Base-by-base conservation (phyloP, 2,329 filamentous ascomycete genomes). In the Aspergillus sp. region DNA sequence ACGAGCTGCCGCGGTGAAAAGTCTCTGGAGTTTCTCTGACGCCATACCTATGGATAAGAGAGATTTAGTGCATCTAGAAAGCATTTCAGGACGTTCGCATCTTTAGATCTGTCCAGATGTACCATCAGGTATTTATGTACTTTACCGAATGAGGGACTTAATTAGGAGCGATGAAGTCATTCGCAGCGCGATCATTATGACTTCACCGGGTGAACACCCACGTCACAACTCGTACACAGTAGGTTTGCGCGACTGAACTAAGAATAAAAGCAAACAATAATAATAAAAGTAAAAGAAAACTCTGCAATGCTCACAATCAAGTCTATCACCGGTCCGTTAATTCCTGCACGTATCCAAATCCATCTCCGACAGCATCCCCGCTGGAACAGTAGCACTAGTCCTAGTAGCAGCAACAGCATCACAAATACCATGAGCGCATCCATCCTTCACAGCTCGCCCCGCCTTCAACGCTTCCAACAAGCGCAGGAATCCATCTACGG, bases 401-500 rank as follows among this genome's bases (percentile, higher is more conserved):
- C 49, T 10, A 52, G 7, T 39, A 32, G 52, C 47, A n/a, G 6
- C 22, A 42, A 18, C 22, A 11, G 2, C 24, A 5, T 24, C 50
- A 20, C 24, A 24, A 52, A 6, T 10, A 58, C 36, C 22, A 60
- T 55, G 60, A 18, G 31, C 51, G 47, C 24, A 22, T 18, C 65
- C 42, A 63, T 61, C 24, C 61, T 57, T 2, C 5, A 16, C 52
- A 66, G 59, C 51, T 62, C 66, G 5, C 65, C 69, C 7, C 68
- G 68, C 14, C 55, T 75, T 5, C 58, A 65, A 46, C 69, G 65
- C 49, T 77, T 76, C 67, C 67, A 73, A 52, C 62, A 71, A 55
- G 71, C 74, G 36, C 75, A 79, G 70, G 70, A 77, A 62, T 73
- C 73, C 16, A 60, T 80, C 12, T 80, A 79, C 58, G 77, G 77